These are phyloP conservation scores for Phytophthora megakarya DNA, from an alignment of 352 stramenopile genomes.

Conservation along the genomic window DNA sequence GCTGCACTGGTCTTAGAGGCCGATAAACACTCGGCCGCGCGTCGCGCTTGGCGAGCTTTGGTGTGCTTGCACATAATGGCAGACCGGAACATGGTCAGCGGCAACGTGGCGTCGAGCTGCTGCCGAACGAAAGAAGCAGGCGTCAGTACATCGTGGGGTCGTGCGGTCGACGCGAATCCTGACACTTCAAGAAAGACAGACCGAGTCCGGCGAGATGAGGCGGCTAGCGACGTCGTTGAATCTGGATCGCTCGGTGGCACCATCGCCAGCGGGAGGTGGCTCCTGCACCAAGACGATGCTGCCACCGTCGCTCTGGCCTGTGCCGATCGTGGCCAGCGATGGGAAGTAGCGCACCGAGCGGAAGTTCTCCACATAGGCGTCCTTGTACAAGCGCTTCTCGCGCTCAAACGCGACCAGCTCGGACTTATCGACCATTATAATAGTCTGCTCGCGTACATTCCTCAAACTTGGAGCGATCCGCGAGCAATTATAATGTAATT, in stretches of 20 bases:
- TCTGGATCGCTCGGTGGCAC: slow-evolving; percentile 17
- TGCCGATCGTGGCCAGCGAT: slow-evolving; percentile 58
- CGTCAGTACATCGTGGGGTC: slow-evolving; percentile 30
- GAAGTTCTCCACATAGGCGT: slow-evolving; percentile 76
- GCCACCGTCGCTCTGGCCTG: slow-evolving; percentile 47
- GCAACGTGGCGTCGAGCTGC: slow-evolving; percentile 57
- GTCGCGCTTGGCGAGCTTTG: slow-evolving; percentile 44
- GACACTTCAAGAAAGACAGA: slow-evolving; percentile 37
- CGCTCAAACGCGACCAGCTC: slow-evolving; percentile 65
- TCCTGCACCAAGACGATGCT: slow-evolving; percentile 79
- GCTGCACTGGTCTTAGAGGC: slow-evolving; percentile 7
- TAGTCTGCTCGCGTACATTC: neutral
- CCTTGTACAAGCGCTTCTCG: slow-evolving; percentile 81
- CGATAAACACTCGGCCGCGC: neutral
- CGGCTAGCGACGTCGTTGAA: slow-evolving; percentile 54
- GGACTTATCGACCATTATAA: slow-evolving; percentile 48
- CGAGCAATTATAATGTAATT: too few relatives aligned
- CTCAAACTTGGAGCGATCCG: too few relatives aligned
- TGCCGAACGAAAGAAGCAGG: slow-evolving; percentile 43
- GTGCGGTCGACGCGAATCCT: slow-evolving; percentile 34
- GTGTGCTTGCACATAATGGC: slow-evolving; percentile 72
- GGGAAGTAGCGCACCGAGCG: slow-evolving; percentile 76
- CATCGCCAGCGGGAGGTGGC: slow-evolving; percentile 2
- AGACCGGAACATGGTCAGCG: slow-evolving; percentile 61
- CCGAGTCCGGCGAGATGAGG: slow-evolving; percentile 56